phyloP scores from a whole-genome alignment of 140 eudicot species.

The Stevia rebaudiana region DNA sequence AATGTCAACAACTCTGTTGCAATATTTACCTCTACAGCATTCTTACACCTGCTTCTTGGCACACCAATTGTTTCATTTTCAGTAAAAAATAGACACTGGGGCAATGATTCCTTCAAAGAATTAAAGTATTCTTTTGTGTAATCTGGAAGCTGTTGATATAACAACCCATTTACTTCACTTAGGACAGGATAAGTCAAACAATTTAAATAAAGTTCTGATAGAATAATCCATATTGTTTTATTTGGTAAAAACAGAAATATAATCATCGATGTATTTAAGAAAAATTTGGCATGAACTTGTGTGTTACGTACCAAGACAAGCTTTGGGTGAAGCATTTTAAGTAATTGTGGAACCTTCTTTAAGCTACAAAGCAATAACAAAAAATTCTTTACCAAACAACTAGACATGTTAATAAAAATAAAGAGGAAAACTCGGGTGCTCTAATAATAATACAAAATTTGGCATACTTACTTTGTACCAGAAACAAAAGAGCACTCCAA shows the following conservation, averaged over 20 bases:
- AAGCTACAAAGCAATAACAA: slow-evolving; percentile 40
- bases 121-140: slow-evolving; percentile 26
- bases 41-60: slow-evolving; percentile 43
- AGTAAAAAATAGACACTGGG: slow-evolving; percentile 36
- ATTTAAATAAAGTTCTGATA: too few species aligned
- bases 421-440: neutral
- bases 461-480: slow-evolving; percentile 49
- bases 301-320: slow-evolving; percentile 52
- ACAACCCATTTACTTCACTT: neutral
- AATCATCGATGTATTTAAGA: too few species aligned
- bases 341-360: slow-evolving; percentile 48
- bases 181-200: too few species aligned
- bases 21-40: slow-evolving; percentile 41
- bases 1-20: slow-evolving; percentile 44
- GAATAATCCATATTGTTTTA: too few species aligned
- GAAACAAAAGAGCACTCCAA: slow-evolving; percentile 82
- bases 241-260: too few species aligned
- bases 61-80: slow-evolving; percentile 39
- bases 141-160: slow-evolving; percentile 56
- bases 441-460: neutral
- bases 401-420: too few species aligned
- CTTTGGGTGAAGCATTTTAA: slow-evolving; percentile 65
- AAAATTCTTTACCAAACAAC: too few species aligned
- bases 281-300: neutral
- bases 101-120: slow-evolving; percentile 22